Percentiles rank a stretch among this genome's conserved stretches.
These are phyloP conservation scores for Diospyros lotus DNA, from an alignment of 148 eudicot species.

Conservation along the genomic window DNA sequence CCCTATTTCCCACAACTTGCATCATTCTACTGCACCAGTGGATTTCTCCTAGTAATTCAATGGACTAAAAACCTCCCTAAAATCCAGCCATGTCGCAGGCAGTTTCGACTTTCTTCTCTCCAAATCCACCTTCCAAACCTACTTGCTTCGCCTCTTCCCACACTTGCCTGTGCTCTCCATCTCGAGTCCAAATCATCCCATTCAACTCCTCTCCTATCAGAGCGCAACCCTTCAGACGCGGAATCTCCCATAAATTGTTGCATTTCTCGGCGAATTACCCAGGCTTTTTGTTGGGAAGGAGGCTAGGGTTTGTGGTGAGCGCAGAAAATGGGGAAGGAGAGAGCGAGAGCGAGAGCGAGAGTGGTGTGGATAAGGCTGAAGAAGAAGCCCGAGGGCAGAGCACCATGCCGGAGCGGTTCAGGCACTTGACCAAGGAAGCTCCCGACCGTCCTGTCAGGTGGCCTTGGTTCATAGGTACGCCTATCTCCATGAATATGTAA, in stretches of 20 bases:
- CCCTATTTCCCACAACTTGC: too few species aligned
- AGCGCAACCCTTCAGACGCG: conserved; percentile 4
- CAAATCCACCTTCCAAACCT: conserved; percentile 12
- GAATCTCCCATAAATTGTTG: background rate
- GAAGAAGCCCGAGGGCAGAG: conserved; percentile 56
- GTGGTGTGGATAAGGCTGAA: conserved; percentile 31
- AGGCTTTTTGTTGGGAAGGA: conserved; percentile 13
- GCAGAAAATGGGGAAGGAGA: conserved; percentile 29
- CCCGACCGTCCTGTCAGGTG: conserved; percentile 59
- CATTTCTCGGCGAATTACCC: background rate
- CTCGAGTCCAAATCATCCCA: conserved; percentile 9
- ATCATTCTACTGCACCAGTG: too few species aligned
- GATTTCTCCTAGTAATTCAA: too few species aligned
- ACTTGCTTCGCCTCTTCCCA: conserved; percentile 6
- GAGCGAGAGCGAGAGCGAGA: conserved; percentile 6
- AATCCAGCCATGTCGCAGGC: background rate
- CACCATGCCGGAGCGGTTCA: conserved; percentile 75
- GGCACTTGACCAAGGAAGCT: conserved; percentile 48
- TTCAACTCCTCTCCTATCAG: conserved; percentile 12
- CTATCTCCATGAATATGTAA: background rate
- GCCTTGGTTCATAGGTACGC: conserved; percentile 74
- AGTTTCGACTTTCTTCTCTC: conserved; percentile 4
- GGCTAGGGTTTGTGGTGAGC: conserved; percentile 23
- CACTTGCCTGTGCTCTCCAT: background rate
- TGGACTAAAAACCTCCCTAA: background rate